Base-by-base conservation (phyloP, 2,329 filamentous ascomycete species). In the Daldinia sp. region DNA sequence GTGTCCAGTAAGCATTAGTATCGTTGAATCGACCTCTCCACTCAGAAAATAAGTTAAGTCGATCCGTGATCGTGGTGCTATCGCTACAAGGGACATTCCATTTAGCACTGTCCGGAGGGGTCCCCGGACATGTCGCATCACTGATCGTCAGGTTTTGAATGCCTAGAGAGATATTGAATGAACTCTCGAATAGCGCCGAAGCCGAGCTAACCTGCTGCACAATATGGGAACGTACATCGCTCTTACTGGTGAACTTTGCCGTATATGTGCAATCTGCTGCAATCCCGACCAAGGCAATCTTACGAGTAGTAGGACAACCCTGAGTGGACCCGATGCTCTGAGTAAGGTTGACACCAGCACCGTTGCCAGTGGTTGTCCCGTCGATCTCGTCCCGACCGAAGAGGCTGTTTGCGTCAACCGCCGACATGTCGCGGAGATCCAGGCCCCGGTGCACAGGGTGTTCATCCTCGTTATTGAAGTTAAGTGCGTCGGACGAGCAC, bases 201-300 rank as follows among this genome's bases (percentile, higher is more conserved):
- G 95, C 95, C 43, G 88, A 83, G 78, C 96, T 97, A 75, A 99
- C 90, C 74, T 92, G 84, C 53, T 82, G 83, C 70, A 99, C 93
- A 65, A 99, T 85, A 74, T 95, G 95, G 64, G 85, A 77, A 58
- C 89, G 85, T 21, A 90, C 85, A n/a, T 86, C 81, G 51, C 86
- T 81, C 41, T 85, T 85, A 19, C 83, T 85, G 64, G 88, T 85
- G 75, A 97, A 96, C 3, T 83, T 82, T 1, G 81, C 81, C 35
- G 89, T 93, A 75, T 98, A 98, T 7, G 87, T 91, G 81, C 95
- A 99, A 77, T 99, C 95, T 0, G 93, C 95, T 7, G 93, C 95
- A 34, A 98, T 88, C 25, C 95, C 95, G 21, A 99, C 87, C 37
- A 98, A 83, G 0, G 95, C 95, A 15, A 99, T 93, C 77, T 91